Base-by-base conservation (phyloP, 352 stramenopile species). In the Globisporangium spinosum region DNA sequence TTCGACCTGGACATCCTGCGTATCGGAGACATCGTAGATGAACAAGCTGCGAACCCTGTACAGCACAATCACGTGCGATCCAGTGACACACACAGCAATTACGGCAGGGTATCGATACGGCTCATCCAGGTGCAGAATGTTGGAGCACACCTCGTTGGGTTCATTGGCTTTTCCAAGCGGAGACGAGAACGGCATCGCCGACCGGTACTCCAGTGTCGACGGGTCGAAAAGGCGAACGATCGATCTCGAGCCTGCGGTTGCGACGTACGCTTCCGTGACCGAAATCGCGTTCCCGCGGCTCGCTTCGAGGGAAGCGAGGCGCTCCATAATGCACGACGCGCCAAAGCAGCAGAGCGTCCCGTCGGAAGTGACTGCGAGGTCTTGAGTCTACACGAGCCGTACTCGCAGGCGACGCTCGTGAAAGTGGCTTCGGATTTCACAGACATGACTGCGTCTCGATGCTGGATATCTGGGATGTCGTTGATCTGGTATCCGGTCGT, bases 21-120 rank as follows among this genome's bases (percentile, higher is more conserved):
- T 60, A 45, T 95, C 76, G 3, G 71, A 61, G 17, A 88, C 79
- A 43, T 83, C 77, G 56, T 91, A 94, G 25, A 97, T 83, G 58
- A 94, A 94, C 53, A 97, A 71, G 32, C 80, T 89, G 63, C 82
- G 81, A 60, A 97, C 89, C 34, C 79, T 86, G 68, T 97, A 97
- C 9, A 96, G 67, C 23, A 73, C 79, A 25, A 91, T 70, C 6
- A 89, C 76, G 40, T 90, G 78, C 4, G 80, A 87, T 0, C 83
- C 87, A 0, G 83, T 82, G 23, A 94, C 65, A 17, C 85, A 80
- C 0, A 90, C 73, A 22, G 80, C 87, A 49, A 91, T 77, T 3
- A 71, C 76, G 0, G 85, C 77, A 0, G 87, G 78, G 53, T 91
- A 89, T 10, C 83, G 72, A 71, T 85, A 74, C 22, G 85, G 71